Base-by-base conservation (phyloP, 441 rosid genomes). In the Syzygium malaccense region DNA sequence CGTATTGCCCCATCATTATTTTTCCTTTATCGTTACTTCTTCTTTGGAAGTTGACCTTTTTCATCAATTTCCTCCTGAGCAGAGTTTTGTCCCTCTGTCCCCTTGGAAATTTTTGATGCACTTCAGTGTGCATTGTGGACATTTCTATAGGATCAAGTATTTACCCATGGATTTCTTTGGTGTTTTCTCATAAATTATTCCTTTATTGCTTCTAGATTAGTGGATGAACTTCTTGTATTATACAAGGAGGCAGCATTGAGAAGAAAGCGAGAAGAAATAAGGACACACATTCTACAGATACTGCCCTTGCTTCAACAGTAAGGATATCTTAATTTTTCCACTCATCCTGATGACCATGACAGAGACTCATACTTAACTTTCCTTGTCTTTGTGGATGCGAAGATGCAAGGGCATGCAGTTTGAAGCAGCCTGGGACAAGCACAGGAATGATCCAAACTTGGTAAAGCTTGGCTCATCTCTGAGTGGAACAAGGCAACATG, bases 371-470 rank as follows among this genome's bases (percentile, higher is more conserved):
- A 53, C 48, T n/a, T 85, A 75, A 2, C 60, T 64, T 25, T 56
- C 80, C 86, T 53, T 62, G 68, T 87, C 64, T 64, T 68, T 17
- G 88, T 60, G 55, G 60, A 87, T 66, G 60, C 28, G 23, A 87
- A 95, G 99, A 90, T 94, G 94, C 93, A 96, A 95, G 91, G 91
- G 96, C 78, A 19, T 58, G 75, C 97, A 95, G 87, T 95, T 96
- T 57, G 93, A 92, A 91, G 89, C 92, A 87, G 93, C 91, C 55
- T 95, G 98, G 99, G 92, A 89, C 80, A 93, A 92, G 93, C 93
- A 93, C 90, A 91, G 79, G 87, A 92, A 92, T 87, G 99, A 97
- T 91, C 93, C 94, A 55, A 94, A 96, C 91, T 91, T 97, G 91
- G 91, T 66, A 58, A 85, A 87, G 85, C 92, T 93, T 12, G 85